These are phyloP conservation scores for Calocybe gangraenosa DNA, from an alignment of 768 basidiomycete species.

Conservation along the genomic window DNA sequence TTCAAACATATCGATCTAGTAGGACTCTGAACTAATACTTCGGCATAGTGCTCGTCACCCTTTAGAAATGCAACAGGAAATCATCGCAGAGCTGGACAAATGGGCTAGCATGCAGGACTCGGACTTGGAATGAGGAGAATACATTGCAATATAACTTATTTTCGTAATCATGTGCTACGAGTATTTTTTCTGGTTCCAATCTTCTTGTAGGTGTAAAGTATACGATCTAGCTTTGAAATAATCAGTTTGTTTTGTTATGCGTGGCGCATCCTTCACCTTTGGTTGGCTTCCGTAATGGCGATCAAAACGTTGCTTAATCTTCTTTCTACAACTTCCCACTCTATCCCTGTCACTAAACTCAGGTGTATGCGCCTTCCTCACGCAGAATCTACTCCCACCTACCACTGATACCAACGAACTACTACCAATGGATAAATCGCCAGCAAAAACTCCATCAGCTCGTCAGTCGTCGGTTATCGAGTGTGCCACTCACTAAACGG, in stretches of 20 bases:
- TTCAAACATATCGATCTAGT: slow-evolving; percentile 7
- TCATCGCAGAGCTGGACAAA: slow-evolving; percentile 38
- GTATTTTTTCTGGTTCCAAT: too few species aligned
- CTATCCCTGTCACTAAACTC: too few species aligned
- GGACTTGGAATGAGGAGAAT: slow-evolving; percentile 14
- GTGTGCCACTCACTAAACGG: background rate
- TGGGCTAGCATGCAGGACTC: slow-evolving; percentile 19
- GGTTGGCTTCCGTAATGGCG: background rate
- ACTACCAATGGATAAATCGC: slow-evolving; percentile 6
- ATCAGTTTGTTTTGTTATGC: too few species aligned
- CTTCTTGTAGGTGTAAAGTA: too few species aligned
- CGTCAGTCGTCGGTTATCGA: slow-evolving; percentile 10
- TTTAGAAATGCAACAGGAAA: slow-evolving; percentile 35
- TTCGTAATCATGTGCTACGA: too few species aligned
- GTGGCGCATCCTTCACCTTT: background rate
- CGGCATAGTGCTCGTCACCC: slow-evolving; percentile 34
- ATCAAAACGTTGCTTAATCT: background rate
- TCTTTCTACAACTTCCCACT: background rate
- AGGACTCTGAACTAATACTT: slow-evolving; percentile 2
- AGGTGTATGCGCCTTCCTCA: too few species aligned
- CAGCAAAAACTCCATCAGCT: slow-evolving; percentile 7
- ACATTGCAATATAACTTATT: too few species aligned
- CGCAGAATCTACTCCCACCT: background rate
- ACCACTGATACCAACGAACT: background rate
- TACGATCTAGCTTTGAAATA: too few species aligned